These are phyloP conservation scores for Thermomucor indicae-seudaticae DNA, from an alignment of 371 early-diverging fungal species.

Conservation along the genomic window DNA sequence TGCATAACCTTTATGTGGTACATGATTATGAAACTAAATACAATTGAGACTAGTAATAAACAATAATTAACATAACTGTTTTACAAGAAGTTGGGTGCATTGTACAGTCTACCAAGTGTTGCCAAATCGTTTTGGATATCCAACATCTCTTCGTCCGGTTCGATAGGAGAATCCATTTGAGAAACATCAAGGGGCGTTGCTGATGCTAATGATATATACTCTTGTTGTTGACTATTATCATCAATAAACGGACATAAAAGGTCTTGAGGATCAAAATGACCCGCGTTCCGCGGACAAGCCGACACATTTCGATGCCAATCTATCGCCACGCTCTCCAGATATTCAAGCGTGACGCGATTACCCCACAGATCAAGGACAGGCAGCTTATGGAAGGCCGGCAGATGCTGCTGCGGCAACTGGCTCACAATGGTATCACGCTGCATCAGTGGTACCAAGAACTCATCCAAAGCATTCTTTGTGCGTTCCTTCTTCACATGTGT, in stretches of 20 bases:
- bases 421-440: conserved; percentile 43
- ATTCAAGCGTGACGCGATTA: conserved; percentile 32
- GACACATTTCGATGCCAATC: conserved; percentile 44
- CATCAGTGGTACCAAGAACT: conserved; percentile 61
- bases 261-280: conserved; percentile 28
- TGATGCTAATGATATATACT: neutral
- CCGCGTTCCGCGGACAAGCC: conserved; percentile 29
- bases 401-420: conserved; percentile 45
- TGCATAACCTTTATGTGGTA: no score
- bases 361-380: conserved; percentile 60
- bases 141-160: conserved; percentile 11
- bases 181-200: conserved; percentile 13
- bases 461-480: conserved; percentile 23
- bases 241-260: conserved; percentile 23
- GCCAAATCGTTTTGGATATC: conserved; percentile 13
- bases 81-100: neutral
- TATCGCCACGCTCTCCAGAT: conserved; percentile 36
- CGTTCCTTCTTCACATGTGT: conserved; percentile 54
- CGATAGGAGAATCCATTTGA: conserved; percentile 10
- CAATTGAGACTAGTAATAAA: neutral
- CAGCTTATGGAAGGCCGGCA: conserved; percentile 43
- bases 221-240: conserved; percentile 1
- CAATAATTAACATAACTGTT: neutral
- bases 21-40: no score
- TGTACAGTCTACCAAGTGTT: conserved; percentile 4